These are phyloP conservation scores for Acanthamoeba triangularis DNA, from an alignment of 208 protist species.

Conservation along the genomic window DNA sequence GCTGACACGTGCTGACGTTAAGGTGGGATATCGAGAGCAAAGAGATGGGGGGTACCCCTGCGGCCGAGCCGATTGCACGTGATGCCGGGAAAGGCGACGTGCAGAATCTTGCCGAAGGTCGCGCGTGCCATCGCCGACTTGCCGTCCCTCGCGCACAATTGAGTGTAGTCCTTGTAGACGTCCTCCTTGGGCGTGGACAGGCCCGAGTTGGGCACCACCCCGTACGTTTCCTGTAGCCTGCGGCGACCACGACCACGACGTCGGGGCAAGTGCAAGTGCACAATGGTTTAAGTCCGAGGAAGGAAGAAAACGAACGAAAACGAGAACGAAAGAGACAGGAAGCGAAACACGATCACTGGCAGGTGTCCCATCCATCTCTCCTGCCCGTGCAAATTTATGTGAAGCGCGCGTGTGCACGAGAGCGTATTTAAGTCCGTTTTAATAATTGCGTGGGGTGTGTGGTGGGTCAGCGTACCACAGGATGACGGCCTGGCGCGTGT, in stretches of 20 bases:
- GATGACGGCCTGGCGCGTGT: neutral
- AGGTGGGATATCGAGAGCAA: neutral
- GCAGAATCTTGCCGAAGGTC: constrained; percentile 27
- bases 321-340: neutral
- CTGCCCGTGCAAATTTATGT: no score
- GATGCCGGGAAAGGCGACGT: neutral
- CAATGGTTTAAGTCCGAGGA: neutral
- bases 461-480: neutral
- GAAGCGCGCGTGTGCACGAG: neutral
- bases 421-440: neutral
- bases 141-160: neutral
- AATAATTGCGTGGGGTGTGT: neutral
- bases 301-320: neutral
- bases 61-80: constrained; percentile 22
- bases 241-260: no score
- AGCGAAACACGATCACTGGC: neutral
- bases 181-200: neutral
- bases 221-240: neutral
- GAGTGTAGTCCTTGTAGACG: neutral
- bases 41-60: neutral
- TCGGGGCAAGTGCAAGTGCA: neutral
- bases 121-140: constrained; percentile 22
- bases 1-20: no score
- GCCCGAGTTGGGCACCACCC: neutral
- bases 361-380: neutral